Percentiles rank a stretch among this genome's conserved stretches.
Conservation (phyloP, 2,329 filamentous ascomycete species). For the Leptodontidium sp. region DNA sequence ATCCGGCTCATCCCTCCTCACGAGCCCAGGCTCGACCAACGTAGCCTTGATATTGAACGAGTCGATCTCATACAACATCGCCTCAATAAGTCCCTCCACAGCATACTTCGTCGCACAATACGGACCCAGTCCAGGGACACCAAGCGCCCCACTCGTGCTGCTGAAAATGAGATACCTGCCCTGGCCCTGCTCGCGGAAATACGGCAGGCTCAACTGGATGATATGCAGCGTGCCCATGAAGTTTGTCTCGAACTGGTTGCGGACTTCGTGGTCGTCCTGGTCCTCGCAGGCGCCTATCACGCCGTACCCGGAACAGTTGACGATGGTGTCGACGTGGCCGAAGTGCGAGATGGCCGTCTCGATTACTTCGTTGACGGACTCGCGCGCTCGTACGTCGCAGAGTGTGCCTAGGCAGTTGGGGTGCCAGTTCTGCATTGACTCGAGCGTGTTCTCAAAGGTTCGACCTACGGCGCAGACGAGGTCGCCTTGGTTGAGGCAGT, state of each 20-base stretch:
- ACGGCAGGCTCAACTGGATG: constrained; percentile 85
- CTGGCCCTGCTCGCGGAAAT: constrained; percentile 78
- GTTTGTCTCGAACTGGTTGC: constrained; percentile 97
- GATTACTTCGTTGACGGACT: constrained; percentile 78
- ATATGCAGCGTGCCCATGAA: constrained; percentile 97
- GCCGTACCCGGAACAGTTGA: constrained; percentile 93
- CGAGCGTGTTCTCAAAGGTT: constrained; percentile 76
- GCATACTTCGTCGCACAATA: constrained; percentile 99
- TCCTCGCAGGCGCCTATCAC: constrained; percentile 97
- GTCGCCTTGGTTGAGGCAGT: constrained; percentile 81
- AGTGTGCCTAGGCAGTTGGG: constrained; percentile 79
- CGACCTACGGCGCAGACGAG: constrained; percentile 87
- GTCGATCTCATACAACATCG: constrained; percentile 95
- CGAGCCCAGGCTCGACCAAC: constrained; percentile 88
- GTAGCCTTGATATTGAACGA: constrained; percentile 92
- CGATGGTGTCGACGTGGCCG: constrained; percentile 85
- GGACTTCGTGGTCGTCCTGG: constrained; percentile 93
- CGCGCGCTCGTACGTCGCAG: constrained; percentile 86
- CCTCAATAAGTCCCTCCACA: constrained; percentile 93
- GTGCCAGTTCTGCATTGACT: constrained; percentile 76
- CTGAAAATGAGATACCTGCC: constrained; percentile 96
- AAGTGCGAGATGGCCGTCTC: constrained; percentile 76
- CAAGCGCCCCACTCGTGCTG: constrained; percentile 89
- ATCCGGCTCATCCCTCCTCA: constrained; percentile 83
- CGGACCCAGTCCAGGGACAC: constrained; percentile 89